Conservation (phyloP, 2,329 filamentous ascomycete genomes). For the Geosmithia morbida region DNA sequence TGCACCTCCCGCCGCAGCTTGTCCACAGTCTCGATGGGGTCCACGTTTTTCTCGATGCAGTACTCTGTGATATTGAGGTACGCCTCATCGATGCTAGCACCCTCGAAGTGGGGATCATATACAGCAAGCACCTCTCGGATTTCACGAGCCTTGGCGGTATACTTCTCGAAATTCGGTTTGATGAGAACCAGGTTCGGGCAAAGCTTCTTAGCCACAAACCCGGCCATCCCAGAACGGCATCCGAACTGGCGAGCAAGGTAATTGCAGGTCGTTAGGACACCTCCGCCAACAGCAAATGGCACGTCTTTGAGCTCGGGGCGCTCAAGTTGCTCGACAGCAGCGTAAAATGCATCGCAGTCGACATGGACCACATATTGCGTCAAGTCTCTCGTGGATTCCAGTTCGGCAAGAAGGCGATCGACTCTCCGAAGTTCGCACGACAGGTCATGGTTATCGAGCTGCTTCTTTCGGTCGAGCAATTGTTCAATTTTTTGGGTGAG, state of each 20-base stretch:
- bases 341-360: slow-evolving; percentile 96
- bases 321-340: slow-evolving; percentile 77
- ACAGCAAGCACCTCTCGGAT: slow-evolving; percentile 66
- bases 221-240: slow-evolving; percentile 87
- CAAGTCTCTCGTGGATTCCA: slow-evolving; percentile 68
- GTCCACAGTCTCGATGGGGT: slow-evolving; percentile 58
- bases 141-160: slow-evolving; percentile 78
- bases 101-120: slow-evolving; percentile 89
- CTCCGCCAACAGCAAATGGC: slow-evolving; percentile 77
- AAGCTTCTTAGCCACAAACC: slow-evolving; percentile 87
- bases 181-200: slow-evolving; percentile 76
- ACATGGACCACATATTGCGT: slow-evolving; percentile 79
- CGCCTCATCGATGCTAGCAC: slow-evolving; percentile 89
- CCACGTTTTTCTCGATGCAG: slow-evolving; percentile 53
- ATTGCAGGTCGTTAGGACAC: slow-evolving; percentile 58
- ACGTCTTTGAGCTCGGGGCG: slow-evolving; percentile 72
- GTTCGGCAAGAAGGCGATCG: slow-evolving; percentile 65
- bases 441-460: slow-evolving; percentile 64
- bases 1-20: slow-evolving; percentile 67
- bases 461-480: slow-evolving; percentile 60
- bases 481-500: slow-evolving; percentile 76
- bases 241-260: slow-evolving; percentile 85
- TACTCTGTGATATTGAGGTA: slow-evolving; percentile 92
- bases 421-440: slow-evolving; percentile 58
- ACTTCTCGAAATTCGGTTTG: slow-evolving; percentile 80